phyloP scores from a whole-genome alignment of 192 early-diverging fungal genomes.

The Paraglomus brasilianum region DNA sequence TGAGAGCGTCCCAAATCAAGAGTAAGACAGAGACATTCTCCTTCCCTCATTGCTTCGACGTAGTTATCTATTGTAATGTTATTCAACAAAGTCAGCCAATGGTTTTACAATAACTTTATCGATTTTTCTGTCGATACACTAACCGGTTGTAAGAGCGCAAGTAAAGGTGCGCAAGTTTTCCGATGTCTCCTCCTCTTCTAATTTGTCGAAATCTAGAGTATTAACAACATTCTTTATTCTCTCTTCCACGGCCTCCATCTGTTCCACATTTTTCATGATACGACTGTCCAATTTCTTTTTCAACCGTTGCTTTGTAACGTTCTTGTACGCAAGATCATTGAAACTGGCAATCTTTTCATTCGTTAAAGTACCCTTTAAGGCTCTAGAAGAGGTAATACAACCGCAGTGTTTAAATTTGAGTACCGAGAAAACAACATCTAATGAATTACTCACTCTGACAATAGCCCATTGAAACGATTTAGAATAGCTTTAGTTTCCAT shows the following conservation, averaged over 20 bases:
- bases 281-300: constrained; percentile 42
- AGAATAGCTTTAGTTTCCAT: background rate
- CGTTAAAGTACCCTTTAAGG: constrained; percentile 35
- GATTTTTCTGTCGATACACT: background rate
- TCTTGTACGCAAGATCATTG: constrained; percentile 44
- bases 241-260: constrained; percentile 42
- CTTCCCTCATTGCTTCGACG: constrained; percentile 40
- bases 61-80: constrained; percentile 20
- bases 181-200: constrained; percentile 37
- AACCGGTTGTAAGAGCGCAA: constrained; percentile 42
- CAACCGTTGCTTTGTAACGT: constrained; percentile 37
- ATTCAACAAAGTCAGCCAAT: background rate
- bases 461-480: constrained; percentile 15
- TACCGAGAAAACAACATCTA: background rate
- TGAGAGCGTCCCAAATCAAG: constrained; percentile 38
- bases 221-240: constrained; percentile 34
- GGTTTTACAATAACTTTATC: too few relatives aligned
- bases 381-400: constrained; percentile 1
- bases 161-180: constrained; percentile 34
- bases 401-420: background rate
- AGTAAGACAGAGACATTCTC: constrained; percentile 46
- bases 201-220: constrained; percentile 33
- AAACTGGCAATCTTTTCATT: constrained; percentile 43
- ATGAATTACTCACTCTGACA: constrained; percentile 25
- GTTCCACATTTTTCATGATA: constrained; percentile 35